These are phyloP conservation scores for Fraxinus sp. DNA, from an alignment of 305 asterid genomes.

Conservation along the genomic window DNA sequence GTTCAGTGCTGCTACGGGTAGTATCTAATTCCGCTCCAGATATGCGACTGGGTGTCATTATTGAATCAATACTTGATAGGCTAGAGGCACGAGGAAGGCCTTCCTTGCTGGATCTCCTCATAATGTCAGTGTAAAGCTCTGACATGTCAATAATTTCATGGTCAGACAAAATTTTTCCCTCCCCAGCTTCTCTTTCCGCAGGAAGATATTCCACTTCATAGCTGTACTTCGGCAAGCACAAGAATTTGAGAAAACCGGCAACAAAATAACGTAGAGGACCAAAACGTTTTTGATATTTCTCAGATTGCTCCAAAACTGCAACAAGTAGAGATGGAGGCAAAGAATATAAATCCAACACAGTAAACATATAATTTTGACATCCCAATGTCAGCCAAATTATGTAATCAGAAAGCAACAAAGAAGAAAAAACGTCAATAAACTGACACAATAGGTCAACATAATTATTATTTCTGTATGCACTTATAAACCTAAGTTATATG, in stretches of 20 bases:
- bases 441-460: neutral
- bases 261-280: constrained; percentile 96
- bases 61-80: constrained; percentile 89
- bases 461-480: neutral
- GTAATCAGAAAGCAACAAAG: neutral
- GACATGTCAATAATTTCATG: constrained; percentile 74
- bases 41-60: constrained; percentile 79
- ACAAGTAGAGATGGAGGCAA: constrained; percentile 25
- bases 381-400: neutral
- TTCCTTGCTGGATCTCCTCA: constrained; percentile 93
- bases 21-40: constrained; percentile 76
- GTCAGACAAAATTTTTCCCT: constrained; percentile 48
- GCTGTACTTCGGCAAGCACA: constrained; percentile 90
- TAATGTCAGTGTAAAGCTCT: constrained; percentile 84
- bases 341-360: neutral
- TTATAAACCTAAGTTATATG: neutral
- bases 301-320: constrained; percentile 96
- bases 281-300: constrained; percentile 84
- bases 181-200: constrained; percentile 52
- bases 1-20: constrained; percentile 77
- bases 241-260: constrained; percentile 91
- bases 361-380: neutral
- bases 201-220: constrained; percentile 94
- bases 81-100: constrained; percentile 97
- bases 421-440: neutral